Evolutionary conservation across 257 asterid species (phyloP), one percentile per base, ranked within the genome.

Genomic region (Gentiana straminea): DNA sequence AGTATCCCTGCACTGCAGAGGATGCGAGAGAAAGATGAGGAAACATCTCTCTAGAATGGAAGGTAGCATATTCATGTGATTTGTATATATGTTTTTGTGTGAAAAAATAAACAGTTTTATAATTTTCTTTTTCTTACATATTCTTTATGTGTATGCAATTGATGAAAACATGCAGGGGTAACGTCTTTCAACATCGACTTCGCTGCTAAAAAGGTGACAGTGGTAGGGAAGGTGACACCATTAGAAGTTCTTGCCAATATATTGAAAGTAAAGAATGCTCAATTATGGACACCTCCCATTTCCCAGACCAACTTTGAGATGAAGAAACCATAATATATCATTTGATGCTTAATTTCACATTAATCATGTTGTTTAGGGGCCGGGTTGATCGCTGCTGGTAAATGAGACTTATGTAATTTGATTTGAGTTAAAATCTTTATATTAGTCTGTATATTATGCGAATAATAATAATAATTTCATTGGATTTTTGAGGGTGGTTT

Each of bases 1-100:
- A 56, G 97, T 89, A 57, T 86, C 95, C 33, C 71, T 89, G 43
- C 95, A 89, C 46, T 89, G 97, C 83, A 78, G 74, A 76, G 97
- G 97, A 9, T 89, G 97, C 67, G 97, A 80, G 64, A 82, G 68
- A 70, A 83, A 89, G 60, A 81, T 86, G 95, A 75, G 84, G 48
- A 89, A 86, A 57, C 97, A 89, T 55, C 73, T 89, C 43, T 81
- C 95, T 3, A 74, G 79, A 74, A 89, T 89, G 95, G 79, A 81
- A 84, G 97, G 95, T 89, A 13, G 13, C 55, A 49, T 13, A 24
- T 36, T 54, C 15, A 10, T 62, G 13, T 63, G 51, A 3, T 15
- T 49, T 8, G 4, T 54, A 39, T 7, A 8, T 35, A 38, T 2
- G 2, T 24, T 33, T 24, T 2, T 48, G 13, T 1, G 9, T 15